Base-by-base conservation (phyloP, 441 rosid species). In the Pelargonium citronellum region DNA sequence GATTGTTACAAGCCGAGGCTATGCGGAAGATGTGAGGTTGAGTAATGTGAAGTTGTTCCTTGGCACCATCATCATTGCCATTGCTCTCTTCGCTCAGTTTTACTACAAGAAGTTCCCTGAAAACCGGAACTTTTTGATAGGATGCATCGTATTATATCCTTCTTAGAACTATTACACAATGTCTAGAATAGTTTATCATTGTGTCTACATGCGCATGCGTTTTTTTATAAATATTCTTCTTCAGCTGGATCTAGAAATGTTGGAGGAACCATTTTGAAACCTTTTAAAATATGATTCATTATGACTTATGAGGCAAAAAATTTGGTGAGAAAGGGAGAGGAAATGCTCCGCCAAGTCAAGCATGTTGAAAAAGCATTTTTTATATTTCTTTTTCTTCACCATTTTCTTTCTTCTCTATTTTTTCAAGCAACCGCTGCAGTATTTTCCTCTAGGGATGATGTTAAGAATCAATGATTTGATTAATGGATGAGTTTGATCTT, bases 101-200 rank as follows among this genome's bases (percentile, higher is more conserved):
- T 53, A 53, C 58, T 53, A n/a, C 58, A 53, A n/a, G 58, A 15
- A 53, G 58, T 53, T 53, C 58, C 58, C 58, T 15, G 58, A 53
- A 53, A 53, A 53, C 58, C 15, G 8, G 58, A 53, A 53, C 8
- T 53, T 53, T n/a, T 53, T 53, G 58, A 53, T 53, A n/a, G 58
- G 58, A n/a, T 53, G 58, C 19, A 53, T 53, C 58, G 16, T 53
- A 53, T 53, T 4, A 53, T 53, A 53, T 53, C 58, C 58, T 53
- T 53, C 12, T 49, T 13, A 49, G 15, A 53, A 15, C 2, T 53
- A 7, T 15, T 53, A 4, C 16, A n/a, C 19, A 53, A 30, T 19
- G n/a, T 53, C 58, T 53, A n/a, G 15, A 53, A 53, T 30, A 30
- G 37, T 30, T 30, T 30, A 30, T 30, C 37, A 27, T 1, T 27